Conservation (phyloP, 1,284 basidiomycete species). For the Omphalotus olearius region DNA sequence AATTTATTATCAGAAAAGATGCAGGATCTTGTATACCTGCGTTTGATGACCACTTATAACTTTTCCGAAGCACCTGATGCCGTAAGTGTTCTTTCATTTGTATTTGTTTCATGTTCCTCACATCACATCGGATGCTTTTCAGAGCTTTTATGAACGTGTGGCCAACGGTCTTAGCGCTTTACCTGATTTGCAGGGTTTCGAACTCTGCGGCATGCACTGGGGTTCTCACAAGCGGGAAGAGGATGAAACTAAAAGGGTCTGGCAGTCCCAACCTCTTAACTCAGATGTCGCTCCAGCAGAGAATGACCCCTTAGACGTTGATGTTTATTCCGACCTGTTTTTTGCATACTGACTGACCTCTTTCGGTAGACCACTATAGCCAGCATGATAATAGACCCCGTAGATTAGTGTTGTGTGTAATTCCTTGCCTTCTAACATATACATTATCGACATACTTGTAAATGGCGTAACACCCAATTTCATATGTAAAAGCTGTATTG, state of each 20-base stretch:
- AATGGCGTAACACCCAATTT: too few relatives aligned
- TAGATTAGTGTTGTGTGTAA: too few relatives aligned
- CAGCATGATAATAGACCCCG: too few relatives aligned
- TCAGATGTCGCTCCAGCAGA: conserved; percentile 25
- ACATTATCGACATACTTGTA: background rate
- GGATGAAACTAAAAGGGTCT: conserved; percentile 35
- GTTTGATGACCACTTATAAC: conserved; percentile 46
- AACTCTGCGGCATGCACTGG: conserved; percentile 73
- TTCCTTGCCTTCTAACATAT: background rate
- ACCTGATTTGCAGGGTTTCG: conserved; percentile 54
- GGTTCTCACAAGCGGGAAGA: conserved; percentile 37
- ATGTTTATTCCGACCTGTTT: conserved; percentile 17
- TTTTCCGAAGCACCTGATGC: conserved; percentile 41
- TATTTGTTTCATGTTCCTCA: conserved; percentile 18
- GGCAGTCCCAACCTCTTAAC: conserved; percentile 48
- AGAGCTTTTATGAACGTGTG: conserved; percentile 64
- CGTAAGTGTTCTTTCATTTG: conserved; percentile 31
- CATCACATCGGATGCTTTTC: conserved; percentile 10
- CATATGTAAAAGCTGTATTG: too few relatives aligned
- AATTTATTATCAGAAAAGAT: conserved; percentile 39
- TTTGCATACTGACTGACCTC: conserved; percentile 6
- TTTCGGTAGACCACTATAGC: background rate
- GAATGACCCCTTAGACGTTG: conserved; percentile 27
- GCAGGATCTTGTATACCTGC: conserved; percentile 45
- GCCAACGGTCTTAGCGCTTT: conserved; percentile 52